A percentile compares a stretch with the other conserved stretches of the same genome.
These are phyloP conservation scores for Zhuliangozyma blackwelliae DNA, from an alignment of 1,139 yeast species.

Conservation along the genomic window DNA sequence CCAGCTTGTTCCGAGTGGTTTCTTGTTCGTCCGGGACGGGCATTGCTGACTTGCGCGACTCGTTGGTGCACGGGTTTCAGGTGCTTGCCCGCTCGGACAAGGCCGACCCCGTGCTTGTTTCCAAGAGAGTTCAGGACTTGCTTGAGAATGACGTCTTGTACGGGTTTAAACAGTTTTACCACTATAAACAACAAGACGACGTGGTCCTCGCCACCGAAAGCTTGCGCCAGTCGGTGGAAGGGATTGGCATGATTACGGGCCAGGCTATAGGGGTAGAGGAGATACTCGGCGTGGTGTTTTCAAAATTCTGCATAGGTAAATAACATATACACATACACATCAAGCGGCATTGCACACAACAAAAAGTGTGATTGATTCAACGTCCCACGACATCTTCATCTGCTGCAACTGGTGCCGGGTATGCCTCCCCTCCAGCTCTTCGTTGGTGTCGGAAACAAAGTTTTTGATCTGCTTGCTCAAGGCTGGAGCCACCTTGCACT, in stretches of 20 bases:
- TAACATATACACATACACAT: slow-evolving; percentile 18
- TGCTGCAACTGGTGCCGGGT: slow-evolving; percentile 48
- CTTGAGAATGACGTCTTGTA: slow-evolving; percentile 66
- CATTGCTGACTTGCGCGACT: slow-evolving; percentile 37
- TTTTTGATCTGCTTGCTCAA: slow-evolving; percentile 31
- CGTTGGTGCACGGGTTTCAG: slow-evolving; percentile 35
- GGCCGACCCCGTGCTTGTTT: slow-evolving; percentile 59
- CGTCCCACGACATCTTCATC: slow-evolving; percentile 46
- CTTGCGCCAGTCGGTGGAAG: slow-evolving; percentile 69
- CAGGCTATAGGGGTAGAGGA: slow-evolving; percentile 87
- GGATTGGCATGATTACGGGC: slow-evolving; percentile 91
- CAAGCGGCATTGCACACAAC: slow-evolving; percentile 18
- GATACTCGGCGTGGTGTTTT: slow-evolving; percentile 83
- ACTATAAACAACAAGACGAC: slow-evolving; percentile 53
- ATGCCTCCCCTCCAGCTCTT: slow-evolving; percentile 31
- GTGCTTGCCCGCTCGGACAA: slow-evolving; percentile 43
- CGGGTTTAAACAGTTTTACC: slow-evolving; percentile 61
- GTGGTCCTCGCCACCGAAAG: slow-evolving; percentile 81
- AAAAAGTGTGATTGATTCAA: slow-evolving; percentile 38
- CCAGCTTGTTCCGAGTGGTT: slow-evolving; percentile 37
- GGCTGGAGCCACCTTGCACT: slow-evolving; percentile 42
- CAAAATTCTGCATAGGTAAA: slow-evolving; percentile 92
- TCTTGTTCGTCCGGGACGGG: slow-evolving; percentile 67
- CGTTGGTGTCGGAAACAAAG: slow-evolving; percentile 18
- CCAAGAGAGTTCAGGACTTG: slow-evolving; percentile 72